These are phyloP conservation scores for Cenchrus americanus DNA, from an alignment of 176 grass and related monocot species.

Conservation along the genomic window DNA sequence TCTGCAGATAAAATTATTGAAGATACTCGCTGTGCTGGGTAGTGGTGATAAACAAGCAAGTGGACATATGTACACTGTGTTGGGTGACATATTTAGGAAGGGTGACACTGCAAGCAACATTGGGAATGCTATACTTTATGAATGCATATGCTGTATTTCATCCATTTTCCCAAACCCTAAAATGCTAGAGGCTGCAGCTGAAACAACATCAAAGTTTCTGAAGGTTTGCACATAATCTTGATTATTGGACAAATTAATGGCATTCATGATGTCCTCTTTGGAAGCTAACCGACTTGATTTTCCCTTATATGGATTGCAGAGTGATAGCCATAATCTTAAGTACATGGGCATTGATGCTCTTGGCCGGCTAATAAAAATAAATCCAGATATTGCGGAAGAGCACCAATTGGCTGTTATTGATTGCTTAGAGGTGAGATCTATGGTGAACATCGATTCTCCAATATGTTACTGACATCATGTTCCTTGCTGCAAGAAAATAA, in stretches of 20 bases:
- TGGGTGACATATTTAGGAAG: slow-evolving; percentile 96
- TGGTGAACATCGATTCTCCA: slow-evolving; percentile 7
- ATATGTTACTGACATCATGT: background rate
- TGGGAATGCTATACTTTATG: slow-evolving; percentile 96
- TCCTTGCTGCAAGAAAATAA: slow-evolving; percentile 15
- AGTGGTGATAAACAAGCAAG: slow-evolving; percentile 94
- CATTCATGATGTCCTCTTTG: background rate
- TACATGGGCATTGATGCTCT: slow-evolving; percentile 99
- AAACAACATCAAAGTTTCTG: slow-evolving; percentile 97
- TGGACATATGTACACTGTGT: slow-evolving; percentile 79
- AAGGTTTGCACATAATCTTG: slow-evolving; percentile 64
- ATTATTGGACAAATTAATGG: background rate
- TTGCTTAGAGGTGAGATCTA: slow-evolving; percentile 89
- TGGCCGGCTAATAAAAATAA: slow-evolving; percentile 94
- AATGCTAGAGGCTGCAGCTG: slow-evolving; percentile 86
- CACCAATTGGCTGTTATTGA: slow-evolving; percentile 99
- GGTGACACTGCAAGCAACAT: slow-evolving; percentile 93
- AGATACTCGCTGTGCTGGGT: slow-evolving; percentile 95
- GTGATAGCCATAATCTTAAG: slow-evolving; percentile 99
- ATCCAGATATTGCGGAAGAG: slow-evolving; percentile 99
- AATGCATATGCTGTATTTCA: slow-evolving; percentile 96
- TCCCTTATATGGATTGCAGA: slow-evolving; percentile 50
- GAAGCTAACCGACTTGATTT: slow-evolving; percentile 18
- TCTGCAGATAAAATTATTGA: slow-evolving; percentile 94
- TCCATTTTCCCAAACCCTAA: slow-evolving; percentile 96